Base-by-base conservation (phyloP, 352 stramenopile species). In the Phytophthora pinifolia region DNA sequence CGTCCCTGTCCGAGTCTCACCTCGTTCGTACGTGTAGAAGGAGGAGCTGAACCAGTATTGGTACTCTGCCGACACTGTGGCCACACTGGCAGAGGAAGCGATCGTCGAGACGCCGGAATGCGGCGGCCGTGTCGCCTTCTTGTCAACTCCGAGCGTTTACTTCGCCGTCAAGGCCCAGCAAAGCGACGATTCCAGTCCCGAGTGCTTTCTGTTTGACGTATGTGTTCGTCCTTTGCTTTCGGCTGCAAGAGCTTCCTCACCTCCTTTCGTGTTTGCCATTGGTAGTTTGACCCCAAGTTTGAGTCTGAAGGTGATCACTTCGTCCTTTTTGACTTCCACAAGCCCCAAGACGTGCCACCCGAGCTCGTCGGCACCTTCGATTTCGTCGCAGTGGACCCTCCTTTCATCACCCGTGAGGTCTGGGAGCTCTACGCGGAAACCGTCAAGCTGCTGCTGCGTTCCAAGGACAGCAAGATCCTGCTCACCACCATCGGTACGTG, bases 31-130 rank as follows among this genome's bases (percentile, higher is more conserved):
- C 18, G n/a, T 39, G 15, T 17, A 98, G 79, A 96, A 98, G 68
- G 83, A 84, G 61, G 79, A 97, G 61, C 67, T 98, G n/a, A 98
- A 98, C 68, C 94, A 98, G 65, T 98, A 98, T 58, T 98, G 93
- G 93, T 98, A 98, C 61, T 97, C 88, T 1, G 61, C 72, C 5
- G 57, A 76, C 6, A 98, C 93, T 0, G 92, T 98, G 17, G 69
- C 96, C 17, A 74, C 67, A 15, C 54, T 92, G n/a, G 79, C 79
- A 0, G 56, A 66, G 13, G 84, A 92, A 58, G 74, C 86, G 2
- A 38, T 88, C 15, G 68, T 72, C 13, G 76, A 95, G 45, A 85
- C 78, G 20, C 46, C 48, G 2, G 42, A 51, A 20, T 22, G 36
- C n/a, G 69, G 65, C 2, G 54, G 51, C 2, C 63, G 66, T 30